Evolutionary conservation across 768 basidiomycete genomes (phyloP), one percentile per base, ranked within the genome.

Genomic region (Porphyrellus cyaneotinctus): DNA sequence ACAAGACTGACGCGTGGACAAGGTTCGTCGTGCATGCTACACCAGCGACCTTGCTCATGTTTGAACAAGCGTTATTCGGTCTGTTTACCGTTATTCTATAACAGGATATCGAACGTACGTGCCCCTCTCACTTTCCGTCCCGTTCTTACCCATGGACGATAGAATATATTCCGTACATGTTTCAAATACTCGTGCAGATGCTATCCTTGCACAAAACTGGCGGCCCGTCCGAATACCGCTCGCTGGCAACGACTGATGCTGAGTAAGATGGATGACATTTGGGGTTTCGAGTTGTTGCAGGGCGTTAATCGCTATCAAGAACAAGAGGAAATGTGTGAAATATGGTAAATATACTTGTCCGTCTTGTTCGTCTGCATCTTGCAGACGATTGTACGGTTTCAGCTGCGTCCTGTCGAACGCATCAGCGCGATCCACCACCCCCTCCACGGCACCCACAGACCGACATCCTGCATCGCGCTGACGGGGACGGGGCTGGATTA

Each of bases 231-330:
- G 81, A 87, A 51, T 99, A 97, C 72, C 84, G 85, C 24, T 73
- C 77, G 26, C 75, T 98, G 97, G 69, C 95, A 97, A 63, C 80
- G 93, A 38, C 72, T 99, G 20, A 84, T 97, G 30, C 90, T 89
- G 6, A 87, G 84, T 15, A 95, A 93, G 66, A 51, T 84, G 23
- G 92, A 97, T 63, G 95, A 99, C 68, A 79, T 73, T 6, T 95
- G 88, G 81, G 95, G 92, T 1, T 93, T 95, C 57, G 94, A 97
- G 66, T 73, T 99, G 13, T 66, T 99, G 43, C 83, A 95, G 53
- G 79, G 82, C 6, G 79, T 97, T 30, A 95, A 83, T 4, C 80
- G 95, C n/a, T n/a, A n/a, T n/a, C n/a, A n/a, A n/a, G n/a, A n/a
- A n/a, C n/a, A n/a, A n/a, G n/a, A n/a, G n/a, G n/a, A n/a, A n/a